A percentile compares a stretch with the other conserved stretches of the same genome.
These are phyloP conservation scores for Daldinia decipiens DNA, from an alignment of 495 filamentous ascomycete species.

Conservation along the genomic window DNA sequence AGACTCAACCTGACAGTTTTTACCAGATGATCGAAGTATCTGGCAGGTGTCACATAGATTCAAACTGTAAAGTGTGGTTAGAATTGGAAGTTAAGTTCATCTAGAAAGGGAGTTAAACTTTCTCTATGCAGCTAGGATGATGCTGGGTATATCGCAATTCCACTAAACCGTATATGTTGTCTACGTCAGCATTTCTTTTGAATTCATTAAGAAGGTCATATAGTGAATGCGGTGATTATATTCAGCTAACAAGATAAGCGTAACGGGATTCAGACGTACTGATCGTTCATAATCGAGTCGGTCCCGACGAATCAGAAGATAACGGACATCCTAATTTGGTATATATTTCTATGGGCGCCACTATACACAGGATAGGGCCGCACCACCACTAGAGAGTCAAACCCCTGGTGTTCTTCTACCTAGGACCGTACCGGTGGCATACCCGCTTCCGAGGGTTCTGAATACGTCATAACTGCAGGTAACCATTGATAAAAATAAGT, in stretches of 20 bases:
- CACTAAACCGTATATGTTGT: no score
- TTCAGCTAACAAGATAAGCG: neutral
- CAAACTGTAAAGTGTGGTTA: neutral
- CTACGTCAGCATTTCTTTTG: no score
- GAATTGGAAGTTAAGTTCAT: neutral
- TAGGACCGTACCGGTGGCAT: neutral
- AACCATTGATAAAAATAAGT: neutral
- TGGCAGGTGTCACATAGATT: neutral
- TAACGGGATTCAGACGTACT: neutral
- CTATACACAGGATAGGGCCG: conserved; percentile 8
- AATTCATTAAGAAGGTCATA: neutral
- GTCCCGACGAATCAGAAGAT: conserved; percentile 26
- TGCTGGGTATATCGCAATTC: no score
- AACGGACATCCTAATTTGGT: conserved; percentile 30
- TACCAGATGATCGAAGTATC: neutral
- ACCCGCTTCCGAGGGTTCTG: neutral
- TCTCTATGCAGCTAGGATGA: no score
- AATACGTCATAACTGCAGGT: neutral
- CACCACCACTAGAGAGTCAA: neutral
- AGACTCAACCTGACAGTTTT: neutral
- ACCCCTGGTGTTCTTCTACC: conserved; percentile 5
- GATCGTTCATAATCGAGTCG: neutral
- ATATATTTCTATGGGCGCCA: conserved; percentile 10
- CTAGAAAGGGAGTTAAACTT: no score
- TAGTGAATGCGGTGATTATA: neutral